Evolutionary conservation across 2,329 filamentous ascomycete genomes (phyloP).

Genomic region (Pyrenochaeta sp.): DNA sequence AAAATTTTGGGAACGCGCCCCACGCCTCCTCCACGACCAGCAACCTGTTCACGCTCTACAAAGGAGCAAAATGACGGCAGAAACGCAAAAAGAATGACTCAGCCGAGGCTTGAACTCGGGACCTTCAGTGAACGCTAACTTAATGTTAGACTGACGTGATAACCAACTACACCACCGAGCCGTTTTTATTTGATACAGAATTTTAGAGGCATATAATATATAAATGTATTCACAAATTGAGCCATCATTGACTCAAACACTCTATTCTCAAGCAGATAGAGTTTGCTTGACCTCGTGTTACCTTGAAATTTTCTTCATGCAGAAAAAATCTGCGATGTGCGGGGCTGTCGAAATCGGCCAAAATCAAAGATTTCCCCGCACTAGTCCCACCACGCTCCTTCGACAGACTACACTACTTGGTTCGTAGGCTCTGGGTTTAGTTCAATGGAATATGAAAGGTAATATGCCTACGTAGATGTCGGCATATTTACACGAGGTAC

Average conservation of each 20-base stretch:
- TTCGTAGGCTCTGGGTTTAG: background rate
- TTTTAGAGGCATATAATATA: background rate
- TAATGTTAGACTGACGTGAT: conserved; percentile 58
- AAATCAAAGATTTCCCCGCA: background rate
- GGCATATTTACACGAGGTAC: too few species aligned
- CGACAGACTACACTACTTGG: background rate
- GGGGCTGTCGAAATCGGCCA: background rate
- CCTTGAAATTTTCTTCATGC: background rate
- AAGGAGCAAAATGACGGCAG: background rate
- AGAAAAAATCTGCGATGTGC: background rate
- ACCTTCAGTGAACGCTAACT: conserved; percentile 17
- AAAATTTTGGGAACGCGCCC: too few species aligned
- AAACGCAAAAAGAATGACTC: conserved; percentile 8
- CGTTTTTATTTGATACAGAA: conserved; percentile 11
- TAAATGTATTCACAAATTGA: background rate
- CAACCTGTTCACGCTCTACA: conserved; percentile 26
- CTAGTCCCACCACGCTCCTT: background rate
- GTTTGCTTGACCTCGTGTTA: background rate
- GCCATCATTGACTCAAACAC: background rate
- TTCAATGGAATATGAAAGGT: background rate
- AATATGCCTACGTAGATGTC: too few species aligned
- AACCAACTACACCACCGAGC: conserved; percentile 57
- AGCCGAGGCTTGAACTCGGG: conserved; percentile 21
- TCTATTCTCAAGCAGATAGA: background rate
- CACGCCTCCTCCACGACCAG: conserved; percentile 51